Evolutionary conservation across 2,329 filamentous ascomycete species (phyloP), one percentile per base, ranked within the genome.

Genomic region (Fusarium haematococcum): DNA sequence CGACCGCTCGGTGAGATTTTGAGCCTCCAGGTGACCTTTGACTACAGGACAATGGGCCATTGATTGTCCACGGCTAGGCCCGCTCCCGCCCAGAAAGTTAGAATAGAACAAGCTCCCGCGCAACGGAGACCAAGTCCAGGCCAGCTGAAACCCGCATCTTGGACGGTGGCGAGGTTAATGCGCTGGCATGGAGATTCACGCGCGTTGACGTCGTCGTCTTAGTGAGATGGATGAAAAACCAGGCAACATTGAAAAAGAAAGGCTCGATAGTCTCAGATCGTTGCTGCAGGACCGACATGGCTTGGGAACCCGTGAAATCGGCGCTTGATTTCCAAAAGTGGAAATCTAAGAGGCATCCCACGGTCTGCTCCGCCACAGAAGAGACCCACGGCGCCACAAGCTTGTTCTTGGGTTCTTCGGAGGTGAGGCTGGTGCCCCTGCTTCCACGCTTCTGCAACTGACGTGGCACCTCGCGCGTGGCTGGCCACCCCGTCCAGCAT

Each of bases 401-500:
- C 50, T 71, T 39, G 32, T 58, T 37, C 35, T 37, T 37, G 35
- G 32, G 52, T 35, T 69, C 52, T 70, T 64, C 45, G 52, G 65
- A 74, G 41, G 62, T 73, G 83, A 84, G 84, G 83, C 83, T 85
- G 79, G 83, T 73, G 77, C 30, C 68, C 67, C 57, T 65, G 71
- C 32, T 65, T 73, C 39, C 50, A 58, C 60, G 71, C 32, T 65
- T 73, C 39, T 59, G 60, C 63, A 61, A 65, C 76, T 84, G 84
- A 86, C 85, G 85, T 86, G 85, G 84, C 85, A 84, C 71, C 66
- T 77, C 69, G 75, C 75, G 72, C 79, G 79, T 81, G 79, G 81
- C 81, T 81, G 79, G 73, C 71, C 70, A 72, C 69, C 71, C 73
- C 77, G 73, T 65, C 64, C 63, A 67, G 60, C 68, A 68, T 71